These are phyloP conservation scores for Phialocephala subalpina DNA, from an alignment of 2,329 filamentous ascomycete species.

Conservation along the genomic window DNA sequence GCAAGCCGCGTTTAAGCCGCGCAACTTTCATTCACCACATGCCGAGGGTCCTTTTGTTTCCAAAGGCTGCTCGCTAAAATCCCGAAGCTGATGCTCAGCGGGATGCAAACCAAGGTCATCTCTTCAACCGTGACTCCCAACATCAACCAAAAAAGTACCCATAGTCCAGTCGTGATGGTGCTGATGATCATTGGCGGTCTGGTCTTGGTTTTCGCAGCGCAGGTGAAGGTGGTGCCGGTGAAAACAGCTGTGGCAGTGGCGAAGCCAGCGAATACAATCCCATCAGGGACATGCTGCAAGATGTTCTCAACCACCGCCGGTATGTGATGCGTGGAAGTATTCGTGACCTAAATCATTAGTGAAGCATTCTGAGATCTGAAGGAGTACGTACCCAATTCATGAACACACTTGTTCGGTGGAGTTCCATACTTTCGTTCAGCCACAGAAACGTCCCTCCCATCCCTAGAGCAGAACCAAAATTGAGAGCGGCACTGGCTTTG, in stretches of 20 bases:
- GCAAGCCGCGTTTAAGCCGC: no score
- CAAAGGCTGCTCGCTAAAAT: neutral
- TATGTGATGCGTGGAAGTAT: neutral
- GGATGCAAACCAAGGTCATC: neutral
- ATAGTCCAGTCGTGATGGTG: neutral
- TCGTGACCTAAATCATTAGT: neutral
- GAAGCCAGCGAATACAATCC: conserved; percentile 2
- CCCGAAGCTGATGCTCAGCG: neutral
- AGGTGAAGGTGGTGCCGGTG: conserved; percentile 1
- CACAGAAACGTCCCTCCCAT: neutral
- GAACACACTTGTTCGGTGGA: neutral
- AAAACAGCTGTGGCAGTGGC: neutral
- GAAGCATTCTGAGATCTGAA: neutral
- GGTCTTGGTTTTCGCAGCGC: neutral
- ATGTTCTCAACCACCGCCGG: neutral
- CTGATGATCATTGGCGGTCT: neutral
- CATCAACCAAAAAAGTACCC: neutral
- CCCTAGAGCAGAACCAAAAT: neutral
- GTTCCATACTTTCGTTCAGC: neutral
- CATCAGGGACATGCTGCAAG: neutral
- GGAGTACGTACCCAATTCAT: neutral
- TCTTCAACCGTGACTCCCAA: conserved; percentile 5
- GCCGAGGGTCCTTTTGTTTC: neutral
- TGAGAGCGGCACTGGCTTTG: neutral
- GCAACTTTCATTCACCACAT: neutral